Base-by-base conservation (phyloP, 106 monocot species). In the Cymbidium sinense region DNA sequence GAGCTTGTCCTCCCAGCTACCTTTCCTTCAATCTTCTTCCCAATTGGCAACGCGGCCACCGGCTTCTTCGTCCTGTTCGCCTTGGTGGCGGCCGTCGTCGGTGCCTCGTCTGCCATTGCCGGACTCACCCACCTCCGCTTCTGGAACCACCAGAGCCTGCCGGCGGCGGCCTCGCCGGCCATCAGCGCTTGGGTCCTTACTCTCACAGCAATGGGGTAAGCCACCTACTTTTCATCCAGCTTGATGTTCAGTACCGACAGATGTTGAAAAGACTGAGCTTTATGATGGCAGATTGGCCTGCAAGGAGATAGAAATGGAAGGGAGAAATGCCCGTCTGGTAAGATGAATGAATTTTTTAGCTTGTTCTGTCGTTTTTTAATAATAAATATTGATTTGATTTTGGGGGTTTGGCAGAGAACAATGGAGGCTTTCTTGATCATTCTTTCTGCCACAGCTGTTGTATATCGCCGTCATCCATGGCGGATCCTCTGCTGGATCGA, bases 341-440 rank as follows among this genome's bases (percentile, higher is more conserved):
- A 78, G 78, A 83, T 20, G 9, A 21, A 28, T 51, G 34, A 58
- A 44, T 50, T 50, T 11, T 34, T 36, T 41, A 34, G 51, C 37
- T 41, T n/a, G n/a, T n/a, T n/a, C n/a, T n/a, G n/a, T n/a, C n/a
- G n/a, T 13, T 43, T 28, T 28, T 67, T 43, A 4, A 11, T 64
- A 43, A 18, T 41, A 39, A 75, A n/a, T 43, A 52, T 55, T 41
- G 9, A n/a, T 34, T 52, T 39, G 34, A 47, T 1, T 55, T 54
- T 62, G 20, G 9, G 3, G 10, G 3, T 44, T 76, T 51, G 74
- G 65, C 86, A 91, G 91, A 89, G 73, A 79, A 87, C 86, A 18
- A 89, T 89, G 89, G 91, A 92, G 84, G 80, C 89, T 0, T 92
- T 92, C 74, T 64, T 83, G 29, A 89, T 92, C 69, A 89, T 92